Conservation (phyloP, 768 basidiomycete species). For the Paxillus involutus region DNA sequence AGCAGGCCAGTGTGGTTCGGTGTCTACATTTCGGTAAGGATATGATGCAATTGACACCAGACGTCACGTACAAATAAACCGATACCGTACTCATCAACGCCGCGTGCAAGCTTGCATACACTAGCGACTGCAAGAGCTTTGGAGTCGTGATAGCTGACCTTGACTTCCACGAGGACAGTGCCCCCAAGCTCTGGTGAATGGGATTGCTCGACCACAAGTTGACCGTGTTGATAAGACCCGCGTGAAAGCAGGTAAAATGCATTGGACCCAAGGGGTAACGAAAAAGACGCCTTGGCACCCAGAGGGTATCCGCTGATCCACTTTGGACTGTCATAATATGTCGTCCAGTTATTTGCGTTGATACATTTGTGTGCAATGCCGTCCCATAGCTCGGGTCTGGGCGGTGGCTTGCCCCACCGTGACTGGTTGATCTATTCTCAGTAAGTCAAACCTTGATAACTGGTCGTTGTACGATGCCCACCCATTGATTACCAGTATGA, state of each 20-base stretch:
- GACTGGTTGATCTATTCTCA: background rate
- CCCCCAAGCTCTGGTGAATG: slow-evolving; percentile 6
- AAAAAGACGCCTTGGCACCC: slow-evolving; percentile 8
- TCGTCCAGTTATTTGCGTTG: background rate
- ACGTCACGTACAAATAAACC: slow-evolving; percentile 21
- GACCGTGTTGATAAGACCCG: slow-evolving; percentile 14
- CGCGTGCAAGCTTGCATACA: slow-evolving; percentile 25
- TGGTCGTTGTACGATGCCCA: background rate
- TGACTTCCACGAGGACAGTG: slow-evolving; percentile 14
- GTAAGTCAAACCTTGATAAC: background rate
- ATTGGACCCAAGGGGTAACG: slow-evolving; percentile 17
- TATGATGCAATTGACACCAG: background rate
- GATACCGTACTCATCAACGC: slow-evolving; percentile 11
- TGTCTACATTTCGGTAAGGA: slow-evolving; percentile 18
- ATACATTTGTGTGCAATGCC: slow-evolving; percentile 3
- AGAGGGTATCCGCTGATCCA: slow-evolving; percentile 1
- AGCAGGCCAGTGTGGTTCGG: slow-evolving; percentile 10
- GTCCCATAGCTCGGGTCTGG: background rate
- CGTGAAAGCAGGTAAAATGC: slow-evolving; percentile 18
- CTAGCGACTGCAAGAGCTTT: slow-evolving; percentile 9
- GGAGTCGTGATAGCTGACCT: background rate
- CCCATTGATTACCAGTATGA: background rate
- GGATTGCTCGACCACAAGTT: slow-evolving; percentile 14
- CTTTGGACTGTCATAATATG: background rate
- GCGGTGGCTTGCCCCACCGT: background rate